These are phyloP conservation scores for Puccinia novopanici DNA, from an alignment of 1,284 basidiomycete genomes.

Conservation along the genomic window DNA sequence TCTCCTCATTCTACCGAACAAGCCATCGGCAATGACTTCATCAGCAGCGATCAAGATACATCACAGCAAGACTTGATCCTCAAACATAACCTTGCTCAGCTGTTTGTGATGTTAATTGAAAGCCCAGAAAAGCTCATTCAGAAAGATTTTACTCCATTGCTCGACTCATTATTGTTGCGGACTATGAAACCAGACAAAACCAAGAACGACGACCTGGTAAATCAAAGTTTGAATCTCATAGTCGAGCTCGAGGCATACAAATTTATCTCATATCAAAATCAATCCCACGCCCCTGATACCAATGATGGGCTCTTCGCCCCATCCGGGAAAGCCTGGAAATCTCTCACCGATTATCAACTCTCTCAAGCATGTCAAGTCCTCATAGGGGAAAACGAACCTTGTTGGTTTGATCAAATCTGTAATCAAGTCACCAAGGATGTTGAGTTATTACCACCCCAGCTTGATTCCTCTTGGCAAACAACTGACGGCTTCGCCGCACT, in stretches of 20 bases:
- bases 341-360: background rate
- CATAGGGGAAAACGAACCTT: background rate
- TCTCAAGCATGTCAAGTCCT: background rate
- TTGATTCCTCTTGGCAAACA: background rate
- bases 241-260: conserved; percentile 6
- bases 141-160: background rate
- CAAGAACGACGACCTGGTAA: background rate
- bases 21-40: background rate
- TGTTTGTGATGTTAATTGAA: background rate
- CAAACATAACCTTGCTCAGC: background rate
- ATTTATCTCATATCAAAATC: background rate
- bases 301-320: background rate
- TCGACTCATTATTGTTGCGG: background rate
- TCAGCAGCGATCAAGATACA: background rate
- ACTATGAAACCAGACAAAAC: background rate
- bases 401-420: background rate
- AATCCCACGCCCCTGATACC: background rate
- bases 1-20: background rate
- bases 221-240: background rate
- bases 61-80: background rate
- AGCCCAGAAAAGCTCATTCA: background rate
- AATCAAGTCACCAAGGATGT: background rate
- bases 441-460: background rate
- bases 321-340: background rate
- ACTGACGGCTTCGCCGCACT: too few relatives aligned